These are phyloP conservation scores for Pseudomonodictys pantanalensis DNA, from an alignment of 495 filamentous ascomycete genomes.

Conservation along the genomic window DNA sequence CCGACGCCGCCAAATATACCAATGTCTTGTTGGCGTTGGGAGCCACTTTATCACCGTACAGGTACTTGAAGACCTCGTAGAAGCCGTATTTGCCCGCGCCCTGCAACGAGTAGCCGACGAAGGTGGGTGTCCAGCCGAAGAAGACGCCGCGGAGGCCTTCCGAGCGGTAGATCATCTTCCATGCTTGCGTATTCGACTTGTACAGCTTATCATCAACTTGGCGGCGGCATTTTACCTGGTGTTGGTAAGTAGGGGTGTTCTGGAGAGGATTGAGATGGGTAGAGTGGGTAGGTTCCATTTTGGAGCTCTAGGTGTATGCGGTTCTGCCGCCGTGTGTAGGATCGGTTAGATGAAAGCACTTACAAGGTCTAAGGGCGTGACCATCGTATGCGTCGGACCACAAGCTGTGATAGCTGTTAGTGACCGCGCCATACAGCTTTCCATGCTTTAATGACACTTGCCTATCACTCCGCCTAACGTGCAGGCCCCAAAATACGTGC, in stretches of 20 bases:
- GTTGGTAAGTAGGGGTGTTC: background rate
- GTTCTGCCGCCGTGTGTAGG: no score
- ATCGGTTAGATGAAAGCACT: no score
- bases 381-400: constrained; percentile 60
- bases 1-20: constrained; percentile 63
- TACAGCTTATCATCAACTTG: constrained; percentile 72
- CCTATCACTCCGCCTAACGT: constrained; percentile 63
- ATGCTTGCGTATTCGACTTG: constrained; percentile 63
- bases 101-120: constrained; percentile 67
- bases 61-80: constrained; percentile 73
- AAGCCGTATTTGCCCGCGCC: constrained; percentile 77
- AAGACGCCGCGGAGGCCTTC: constrained; percentile 69
- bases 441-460: constrained; percentile 35
- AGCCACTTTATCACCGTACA: constrained; percentile 64
- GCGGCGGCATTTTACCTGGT: constrained; percentile 59
- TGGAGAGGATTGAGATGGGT: background rate
- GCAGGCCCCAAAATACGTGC: constrained; percentile 65
- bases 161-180: constrained; percentile 60
- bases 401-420: constrained; percentile 48
- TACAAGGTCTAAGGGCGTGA: constrained; percentile 62
- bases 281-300: no score
- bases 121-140: constrained; percentile 70
- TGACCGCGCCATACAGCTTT: background rate
- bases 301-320: no score
- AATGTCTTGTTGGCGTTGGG: constrained; percentile 60